These are phyloP conservation scores for Ophiocordyceps camponoti-leonardi DNA, from an alignment of 2,329 filamentous ascomycete genomes.

Conservation along the genomic window DNA sequence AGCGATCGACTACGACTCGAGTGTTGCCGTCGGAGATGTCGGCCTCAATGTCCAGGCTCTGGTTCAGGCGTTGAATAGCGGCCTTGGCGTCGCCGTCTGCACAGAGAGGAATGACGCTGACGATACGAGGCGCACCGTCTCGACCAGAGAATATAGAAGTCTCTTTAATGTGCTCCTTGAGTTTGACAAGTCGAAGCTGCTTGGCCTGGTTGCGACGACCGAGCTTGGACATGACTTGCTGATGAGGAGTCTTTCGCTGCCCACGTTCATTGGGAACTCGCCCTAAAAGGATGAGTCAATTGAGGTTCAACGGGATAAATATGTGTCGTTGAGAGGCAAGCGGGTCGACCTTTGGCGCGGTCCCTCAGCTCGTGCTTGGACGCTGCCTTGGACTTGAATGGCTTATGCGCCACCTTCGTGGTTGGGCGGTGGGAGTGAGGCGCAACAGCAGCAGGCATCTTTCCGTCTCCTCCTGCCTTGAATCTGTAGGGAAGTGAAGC, in stretches of 20 bases:
- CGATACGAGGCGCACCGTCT: constrained; percentile 73
- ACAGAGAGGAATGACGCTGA: constrained; percentile 76
- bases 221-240: constrained; percentile 95
- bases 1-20: constrained; percentile 64
- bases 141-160: constrained; percentile 70
- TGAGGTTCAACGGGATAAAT: background rate
- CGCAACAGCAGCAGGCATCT: constrained; percentile 55
- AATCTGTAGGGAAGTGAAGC: constrained; percentile 70
- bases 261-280: constrained; percentile 62
- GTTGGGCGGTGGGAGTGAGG: constrained; percentile 79
- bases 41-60: constrained; percentile 60
- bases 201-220: constrained; percentile 89
- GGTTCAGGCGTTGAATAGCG: constrained; percentile 55
- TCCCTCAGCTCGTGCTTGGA: constrained; percentile 80
- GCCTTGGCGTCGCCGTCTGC: constrained; percentile 48
- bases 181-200: constrained; percentile 71
- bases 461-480: constrained; percentile 59
- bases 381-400: constrained; percentile 82
- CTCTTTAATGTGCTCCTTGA: constrained; percentile 65
- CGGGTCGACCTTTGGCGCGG: constrained; percentile 51
- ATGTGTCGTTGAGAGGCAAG: background rate
- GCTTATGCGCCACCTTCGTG: constrained; percentile 75
- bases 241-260: constrained; percentile 73
- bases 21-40: constrained; percentile 42
- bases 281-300: constrained; percentile 30